These are phyloP conservation scores for Nephelium lappaceum DNA, from an alignment of 345 rosid species.

Conservation along the genomic window DNA sequence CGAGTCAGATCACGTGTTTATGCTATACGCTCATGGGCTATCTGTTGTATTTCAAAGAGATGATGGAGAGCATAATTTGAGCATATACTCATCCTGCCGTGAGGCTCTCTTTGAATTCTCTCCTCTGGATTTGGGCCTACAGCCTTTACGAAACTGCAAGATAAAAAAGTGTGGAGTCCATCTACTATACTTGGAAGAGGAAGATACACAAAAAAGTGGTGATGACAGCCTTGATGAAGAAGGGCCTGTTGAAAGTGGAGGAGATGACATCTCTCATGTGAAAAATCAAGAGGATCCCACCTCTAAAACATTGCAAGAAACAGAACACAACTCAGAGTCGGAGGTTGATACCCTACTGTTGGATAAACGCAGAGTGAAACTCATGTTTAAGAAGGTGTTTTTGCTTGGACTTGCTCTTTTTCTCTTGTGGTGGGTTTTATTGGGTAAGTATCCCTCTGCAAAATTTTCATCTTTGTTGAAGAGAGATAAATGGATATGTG, in stretches of 20 bases:
- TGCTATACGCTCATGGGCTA: neutral
- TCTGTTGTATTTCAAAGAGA: constrained; percentile 1
- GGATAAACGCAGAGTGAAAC: neutral
- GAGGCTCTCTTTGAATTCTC: constrained; percentile 15
- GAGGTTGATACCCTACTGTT: neutral
- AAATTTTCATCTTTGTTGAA: neutral
- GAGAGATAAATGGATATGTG: neutral
- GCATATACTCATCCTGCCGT: neutral
- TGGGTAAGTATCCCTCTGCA: neutral
- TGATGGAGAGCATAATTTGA: neutral
- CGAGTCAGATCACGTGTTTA: constrained; percentile 2
- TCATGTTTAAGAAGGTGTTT: neutral
- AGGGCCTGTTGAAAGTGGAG: neutral
- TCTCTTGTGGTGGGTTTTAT: constrained; percentile 10
- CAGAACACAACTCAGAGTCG: neutral
- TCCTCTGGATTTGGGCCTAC: neutral
- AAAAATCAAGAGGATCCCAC: neutral
- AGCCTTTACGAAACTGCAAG: neutral
- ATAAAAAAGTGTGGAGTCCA: constrained; percentile 6
- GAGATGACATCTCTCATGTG: neutral
- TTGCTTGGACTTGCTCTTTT: constrained; percentile 8
- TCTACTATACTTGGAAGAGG: neutral
- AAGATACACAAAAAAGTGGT: neutral
- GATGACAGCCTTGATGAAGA: neutral
- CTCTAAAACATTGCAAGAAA: neutral